These are phyloP conservation scores for Helotiales sp. DNA, from an alignment of 2,329 filamentous ascomycete species.

Conservation along the genomic window DNA sequence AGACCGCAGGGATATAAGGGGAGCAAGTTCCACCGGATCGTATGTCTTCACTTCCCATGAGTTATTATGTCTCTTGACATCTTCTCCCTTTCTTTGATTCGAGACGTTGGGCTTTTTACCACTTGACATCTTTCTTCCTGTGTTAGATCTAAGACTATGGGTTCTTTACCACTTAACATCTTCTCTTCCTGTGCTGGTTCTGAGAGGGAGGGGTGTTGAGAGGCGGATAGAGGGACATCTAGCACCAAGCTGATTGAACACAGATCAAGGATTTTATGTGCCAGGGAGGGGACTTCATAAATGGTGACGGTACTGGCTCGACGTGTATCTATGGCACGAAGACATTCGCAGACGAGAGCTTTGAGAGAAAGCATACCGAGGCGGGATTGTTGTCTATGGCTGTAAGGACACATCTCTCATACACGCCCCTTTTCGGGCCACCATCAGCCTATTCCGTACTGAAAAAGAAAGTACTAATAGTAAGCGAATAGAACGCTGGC, in stretches of 20 bases:
- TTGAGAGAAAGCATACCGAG: constrained; percentile 75
- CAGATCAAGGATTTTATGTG: constrained; percentile 98
- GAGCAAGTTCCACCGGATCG: constrained; percentile 91
- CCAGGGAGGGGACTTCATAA: constrained; percentile 94
- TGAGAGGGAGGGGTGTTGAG: no score
- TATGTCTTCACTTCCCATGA: constrained; percentile 53
- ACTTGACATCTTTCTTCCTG: no score
- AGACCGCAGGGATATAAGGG: constrained; percentile 92
- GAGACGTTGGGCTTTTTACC: no score
- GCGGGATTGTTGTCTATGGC: constrained; percentile 92
- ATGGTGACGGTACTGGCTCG: constrained; percentile 89
- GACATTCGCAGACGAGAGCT: constrained; percentile 90
- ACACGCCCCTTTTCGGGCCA: background rate
- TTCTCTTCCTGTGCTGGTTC: no score
- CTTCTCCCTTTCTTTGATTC: no score
- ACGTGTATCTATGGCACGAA: constrained; percentile 86
- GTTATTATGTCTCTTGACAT: no score
- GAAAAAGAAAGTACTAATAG: background rate
- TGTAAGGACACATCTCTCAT: constrained; percentile 58
- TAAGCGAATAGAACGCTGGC: constrained; percentile 72
- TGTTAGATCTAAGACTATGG: no score
- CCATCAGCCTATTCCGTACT: background rate
- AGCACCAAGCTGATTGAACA: background rate
- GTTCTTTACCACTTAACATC: no score
- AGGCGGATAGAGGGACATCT: no score